Evolutionary conservation across 2,329 filamentous ascomycete genomes (phyloP).

Genomic region (Diaporthe eres): DNA sequence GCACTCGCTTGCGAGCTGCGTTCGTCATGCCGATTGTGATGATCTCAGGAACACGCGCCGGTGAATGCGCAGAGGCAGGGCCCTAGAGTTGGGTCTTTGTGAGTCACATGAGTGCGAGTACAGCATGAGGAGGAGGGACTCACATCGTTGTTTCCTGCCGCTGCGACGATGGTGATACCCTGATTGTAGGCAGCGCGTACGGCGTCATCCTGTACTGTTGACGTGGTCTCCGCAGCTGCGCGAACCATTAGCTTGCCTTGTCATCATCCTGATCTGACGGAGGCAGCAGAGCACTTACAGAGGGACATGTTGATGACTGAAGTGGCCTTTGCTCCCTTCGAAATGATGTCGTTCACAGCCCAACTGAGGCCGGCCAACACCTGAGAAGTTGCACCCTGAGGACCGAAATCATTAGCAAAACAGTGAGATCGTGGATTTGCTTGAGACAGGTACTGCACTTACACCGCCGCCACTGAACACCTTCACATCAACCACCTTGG

Average conservation of each 20-base stretch:
- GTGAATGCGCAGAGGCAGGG: not conserved
- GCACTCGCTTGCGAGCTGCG: slow-evolving; percentile 1
- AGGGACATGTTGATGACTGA: slow-evolving; percentile 26
- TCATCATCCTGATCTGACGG: too few relatives aligned
- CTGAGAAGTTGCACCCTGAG: not conserved
- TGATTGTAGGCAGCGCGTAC: slow-evolving; percentile 3
- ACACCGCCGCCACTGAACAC: not conserved
- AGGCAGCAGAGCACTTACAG: not conserved
- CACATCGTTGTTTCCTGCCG: slow-evolving; percentile 12
- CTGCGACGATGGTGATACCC: slow-evolving; percentile 7
- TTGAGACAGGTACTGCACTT: not conserved
- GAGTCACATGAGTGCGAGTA: not conserved
- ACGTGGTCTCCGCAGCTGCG: not conserved
- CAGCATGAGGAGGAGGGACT: not conserved
- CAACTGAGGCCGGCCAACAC: slow-evolving; percentile 2
- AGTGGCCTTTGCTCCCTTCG: slow-evolving; percentile 11
- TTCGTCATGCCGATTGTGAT: slow-evolving; percentile 17
- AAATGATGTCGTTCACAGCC: slow-evolving; percentile 13
- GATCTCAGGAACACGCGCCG: slow-evolving; percentile 9
- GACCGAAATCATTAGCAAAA: not conserved
- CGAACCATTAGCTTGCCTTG: not conserved
- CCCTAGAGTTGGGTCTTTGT: not conserved
- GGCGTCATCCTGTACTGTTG: not conserved
- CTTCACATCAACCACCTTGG: slow-evolving; percentile 13
- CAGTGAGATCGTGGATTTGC: not conserved